Percentiles rank a stretch among this genome's conserved stretches.
These are phyloP conservation scores for Gnaphalium uliginosum DNA, from an alignment of 129 eudicot species.

Conservation along the genomic window DNA sequence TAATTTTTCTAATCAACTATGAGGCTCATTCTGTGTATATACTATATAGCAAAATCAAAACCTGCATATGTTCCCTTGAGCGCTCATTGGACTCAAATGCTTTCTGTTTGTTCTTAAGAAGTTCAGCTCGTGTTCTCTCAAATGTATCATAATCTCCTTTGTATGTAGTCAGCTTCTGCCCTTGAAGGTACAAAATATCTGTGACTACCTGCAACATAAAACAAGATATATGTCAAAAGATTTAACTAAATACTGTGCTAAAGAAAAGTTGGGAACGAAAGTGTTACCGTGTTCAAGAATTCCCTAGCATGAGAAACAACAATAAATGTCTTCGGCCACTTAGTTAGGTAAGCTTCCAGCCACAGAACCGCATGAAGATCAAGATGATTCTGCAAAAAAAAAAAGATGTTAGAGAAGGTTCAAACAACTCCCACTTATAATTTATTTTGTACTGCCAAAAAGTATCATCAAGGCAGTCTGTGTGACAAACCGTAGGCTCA, in stretches of 20 bases:
- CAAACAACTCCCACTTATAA: background rate
- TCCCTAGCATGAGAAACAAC: slow-evolving; percentile 99
- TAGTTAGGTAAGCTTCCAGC: slow-evolving; percentile 89
- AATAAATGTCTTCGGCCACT: slow-evolving; percentile 99
- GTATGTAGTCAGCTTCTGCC: slow-evolving; percentile 71
- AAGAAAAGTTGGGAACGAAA: slow-evolving; percentile 15
- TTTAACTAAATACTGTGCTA: slow-evolving; percentile 3
- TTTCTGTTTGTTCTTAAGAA: slow-evolving; percentile 76
- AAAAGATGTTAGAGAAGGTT: background rate
- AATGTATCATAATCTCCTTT: slow-evolving; percentile 93
- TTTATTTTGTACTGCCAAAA: slow-evolving; percentile 9
- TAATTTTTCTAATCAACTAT: background rate
- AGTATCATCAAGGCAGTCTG: background rate
- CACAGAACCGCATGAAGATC: slow-evolving; percentile 98
- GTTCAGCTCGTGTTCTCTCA: slow-evolving; percentile 96
- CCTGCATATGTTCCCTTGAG: slow-evolving; percentile 97
- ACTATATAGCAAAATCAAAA: slow-evolving; percentile 28
- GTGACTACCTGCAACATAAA: slow-evolving; percentile 72
- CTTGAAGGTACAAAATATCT: slow-evolving; percentile 92
- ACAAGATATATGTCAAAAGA: background rate
- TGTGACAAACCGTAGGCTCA: slow-evolving; percentile 82
- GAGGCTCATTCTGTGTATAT: background rate
- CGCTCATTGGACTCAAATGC: slow-evolving; percentile 95
- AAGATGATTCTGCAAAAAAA: slow-evolving; percentile 77
- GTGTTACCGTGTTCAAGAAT: slow-evolving; percentile 79